Base-by-base conservation (phyloP, 352 stramenopile species). In the Phytophthora colocasiae region DNA sequence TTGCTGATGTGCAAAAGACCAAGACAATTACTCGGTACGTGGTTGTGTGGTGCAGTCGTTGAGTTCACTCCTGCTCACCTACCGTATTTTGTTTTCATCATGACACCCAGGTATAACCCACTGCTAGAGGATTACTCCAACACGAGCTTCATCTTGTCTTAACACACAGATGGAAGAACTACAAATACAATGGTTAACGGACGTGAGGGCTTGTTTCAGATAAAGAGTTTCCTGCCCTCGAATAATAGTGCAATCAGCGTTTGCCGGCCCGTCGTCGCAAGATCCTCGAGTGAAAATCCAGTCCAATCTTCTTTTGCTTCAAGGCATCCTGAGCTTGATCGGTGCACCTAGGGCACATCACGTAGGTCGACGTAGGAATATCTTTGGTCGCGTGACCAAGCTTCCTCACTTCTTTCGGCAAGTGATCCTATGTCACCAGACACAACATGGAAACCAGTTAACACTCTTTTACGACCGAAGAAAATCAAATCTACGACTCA, bases 41-140 rank as follows among this genome's bases (percentile, higher is more conserved):
- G 29, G 26, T 32, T 27, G 12, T 31, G 34, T 32, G 12, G 4
- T 62, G 26, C 44, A 50, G 3, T 54, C 24, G 19, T 32, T 52
- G 15, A 22, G 10, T 24, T 27, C 50, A 55, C 56, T 15, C 12
- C 26, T 17, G 44, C 44, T 69, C 24, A 58, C 38, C 15, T 41
- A 19, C 19, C 19, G 19, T 19, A 24, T 7, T 65, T 22, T 22
- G 22, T 38, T 17, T 53, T 49, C 2, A 41, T 49, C 12, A 39
- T 49, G 26, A 31, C 6, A 31, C 65, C 22, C 63, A 95, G 90
- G 31, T 97, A 96, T 80, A 96, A 97, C 49, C 91, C 91, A 15
- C 60, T 97, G 43, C 53, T 97, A 6, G 85, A 97, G 55, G 91
- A 97, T 69, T 97, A 96, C 67, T 81, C 78, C 55, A 97, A 97